Conservation (phyloP, 768 basidiomycete genomes). For the Lentinula sp. region DNA sequence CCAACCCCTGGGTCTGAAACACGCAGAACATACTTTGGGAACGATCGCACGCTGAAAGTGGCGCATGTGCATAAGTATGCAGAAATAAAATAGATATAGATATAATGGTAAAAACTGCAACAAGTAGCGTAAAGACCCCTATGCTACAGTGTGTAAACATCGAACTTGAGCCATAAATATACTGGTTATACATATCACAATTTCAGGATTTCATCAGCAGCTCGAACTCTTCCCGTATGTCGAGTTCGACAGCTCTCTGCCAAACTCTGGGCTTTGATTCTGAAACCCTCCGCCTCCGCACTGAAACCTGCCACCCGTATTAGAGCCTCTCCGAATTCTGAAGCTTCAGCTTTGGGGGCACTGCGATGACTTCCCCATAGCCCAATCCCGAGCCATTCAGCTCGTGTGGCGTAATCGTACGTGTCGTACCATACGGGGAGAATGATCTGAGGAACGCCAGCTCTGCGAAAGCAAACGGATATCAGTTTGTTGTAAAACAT, state of each 20-base stretch:
- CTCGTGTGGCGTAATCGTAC: slow-evolving; percentile 16
- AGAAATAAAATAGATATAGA: no score
- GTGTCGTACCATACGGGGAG: slow-evolving; percentile 17
- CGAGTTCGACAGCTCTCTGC: neutral
- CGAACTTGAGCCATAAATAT: no score
- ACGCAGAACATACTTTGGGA: no score
- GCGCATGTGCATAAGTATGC: no score
- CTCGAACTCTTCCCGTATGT: neutral
- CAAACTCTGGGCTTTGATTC: neutral
- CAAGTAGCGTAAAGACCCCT: neutral
- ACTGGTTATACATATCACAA: neutral
- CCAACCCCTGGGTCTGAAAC: no score
- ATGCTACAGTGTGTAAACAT: neutral
- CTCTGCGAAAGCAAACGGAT: neutral
- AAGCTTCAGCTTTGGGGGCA: slow-evolving; percentile 11
- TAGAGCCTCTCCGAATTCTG: slow-evolving; percentile 15
- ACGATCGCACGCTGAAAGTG: no score
- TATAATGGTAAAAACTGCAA: neutral
- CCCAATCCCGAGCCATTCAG: slow-evolving; percentile 16
- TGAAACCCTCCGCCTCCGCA: slow-evolving; percentile 1
- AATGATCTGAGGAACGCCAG: slow-evolving; percentile 16
- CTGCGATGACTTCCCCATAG: slow-evolving; percentile 14
- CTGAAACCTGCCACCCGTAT: slow-evolving; percentile 5
- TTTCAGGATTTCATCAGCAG: neutral
- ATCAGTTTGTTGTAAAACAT: no score